phyloP scores from a whole-genome alignment of 164 flowering plant genomes.

The Kalanchoe fedtschenkoi region DNA sequence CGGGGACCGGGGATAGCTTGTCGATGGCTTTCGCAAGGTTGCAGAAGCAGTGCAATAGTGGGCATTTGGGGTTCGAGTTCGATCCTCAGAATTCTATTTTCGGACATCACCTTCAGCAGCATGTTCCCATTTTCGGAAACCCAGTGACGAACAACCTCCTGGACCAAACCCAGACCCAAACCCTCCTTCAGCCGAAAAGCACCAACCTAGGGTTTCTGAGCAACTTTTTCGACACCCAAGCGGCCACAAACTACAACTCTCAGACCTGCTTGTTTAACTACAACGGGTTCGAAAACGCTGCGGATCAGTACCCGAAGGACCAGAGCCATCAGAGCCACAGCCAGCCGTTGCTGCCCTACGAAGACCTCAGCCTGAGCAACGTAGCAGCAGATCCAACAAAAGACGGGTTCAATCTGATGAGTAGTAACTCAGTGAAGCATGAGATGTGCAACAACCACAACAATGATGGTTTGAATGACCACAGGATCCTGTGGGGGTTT shows the following conservation, averaged over 20 bases:
- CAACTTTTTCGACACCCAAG: neutral
- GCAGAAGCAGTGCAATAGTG: neutral
- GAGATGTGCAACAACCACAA: slow-evolving; percentile 24
- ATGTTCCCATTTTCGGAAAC: slow-evolving; percentile 20
- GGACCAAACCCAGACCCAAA: no score
- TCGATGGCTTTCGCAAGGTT: neutral
- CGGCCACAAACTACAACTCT: neutral
- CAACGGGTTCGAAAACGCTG: neutral
- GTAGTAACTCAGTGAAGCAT: neutral
- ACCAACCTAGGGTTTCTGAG: slow-evolving; percentile 8
- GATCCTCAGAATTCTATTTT: slow-evolving; percentile 22
- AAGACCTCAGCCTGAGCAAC: no score
- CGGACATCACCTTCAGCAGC: slow-evolving; percentile 21
- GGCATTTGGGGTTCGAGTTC: slow-evolving; percentile 32
- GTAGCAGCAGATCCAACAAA: no score
- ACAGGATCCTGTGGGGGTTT: slow-evolving; percentile 39
- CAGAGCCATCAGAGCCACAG: neutral
- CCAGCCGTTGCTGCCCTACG: neutral
- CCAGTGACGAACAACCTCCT: slow-evolving; percentile 30
- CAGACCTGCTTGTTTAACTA: neutral
- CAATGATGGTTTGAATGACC: slow-evolving; percentile 15
- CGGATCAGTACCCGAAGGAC: neutral
- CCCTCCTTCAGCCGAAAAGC: slow-evolving; percentile 18
- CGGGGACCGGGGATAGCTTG: neutral
- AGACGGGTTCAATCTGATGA: no score